These are phyloP conservation scores for Prunus dulcis DNA, from an alignment of 306 rosid genomes.

Conservation along the genomic window DNA sequence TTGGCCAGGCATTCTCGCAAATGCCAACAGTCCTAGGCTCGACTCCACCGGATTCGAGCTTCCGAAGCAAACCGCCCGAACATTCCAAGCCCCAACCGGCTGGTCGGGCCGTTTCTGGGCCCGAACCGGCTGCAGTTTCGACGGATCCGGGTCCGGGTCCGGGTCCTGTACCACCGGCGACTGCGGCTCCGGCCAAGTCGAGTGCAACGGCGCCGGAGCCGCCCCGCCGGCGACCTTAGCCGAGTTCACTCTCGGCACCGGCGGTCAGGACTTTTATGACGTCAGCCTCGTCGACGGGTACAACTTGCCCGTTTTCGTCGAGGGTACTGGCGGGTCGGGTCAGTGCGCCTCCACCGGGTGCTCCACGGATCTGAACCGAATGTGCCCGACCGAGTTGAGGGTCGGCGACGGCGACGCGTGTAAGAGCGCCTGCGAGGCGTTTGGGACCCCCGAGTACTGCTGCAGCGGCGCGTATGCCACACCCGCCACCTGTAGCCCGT, in stretches of 20 bases:
- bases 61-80: constrained; percentile 56
- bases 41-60: constrained; percentile 90
- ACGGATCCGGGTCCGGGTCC: constrained; percentile 61
- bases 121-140: constrained; percentile 74
- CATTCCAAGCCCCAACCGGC: constrained; percentile 82
- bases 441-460: constrained; percentile 83
- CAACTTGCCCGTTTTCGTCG: constrained; percentile 76
- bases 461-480: constrained; percentile 59
- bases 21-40: constrained; percentile 71
- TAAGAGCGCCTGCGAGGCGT: constrained; percentile 95
- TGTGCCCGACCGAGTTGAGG: constrained; percentile 75
- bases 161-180: constrained; percentile 87
- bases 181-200: constrained; percentile 76
- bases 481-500: constrained; percentile 49
- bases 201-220: constrained; percentile 93
- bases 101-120: constrained; percentile 99
- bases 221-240: constrained; percentile 85
- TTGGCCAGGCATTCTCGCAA: constrained; percentile 92
- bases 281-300: constrained; percentile 97
- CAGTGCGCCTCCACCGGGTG: constrained; percentile 77
- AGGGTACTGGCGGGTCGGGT: constrained; percentile 84
- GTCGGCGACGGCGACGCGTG: constrained; percentile 74
- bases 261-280: constrained; percentile 89
- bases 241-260: constrained; percentile 86
- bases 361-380: constrained; percentile 69